Conservation (phyloP, 768 basidiomycete species). For the Russula compacta region DNA sequence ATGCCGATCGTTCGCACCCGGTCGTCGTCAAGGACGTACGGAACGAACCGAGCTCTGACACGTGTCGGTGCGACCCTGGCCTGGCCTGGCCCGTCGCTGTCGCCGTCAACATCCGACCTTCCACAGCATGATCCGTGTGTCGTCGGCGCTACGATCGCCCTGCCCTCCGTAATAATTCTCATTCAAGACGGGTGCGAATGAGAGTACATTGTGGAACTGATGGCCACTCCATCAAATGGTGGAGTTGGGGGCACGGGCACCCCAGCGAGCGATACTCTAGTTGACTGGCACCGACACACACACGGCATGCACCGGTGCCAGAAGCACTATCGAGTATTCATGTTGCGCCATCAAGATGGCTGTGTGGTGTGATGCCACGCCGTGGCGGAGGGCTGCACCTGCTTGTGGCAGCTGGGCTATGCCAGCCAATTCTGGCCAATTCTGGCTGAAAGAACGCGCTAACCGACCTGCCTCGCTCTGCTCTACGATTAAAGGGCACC, state of each 20-base stretch:
- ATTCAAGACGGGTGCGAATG: neutral
- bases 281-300: neutral
- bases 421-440: slow-evolving; percentile 3
- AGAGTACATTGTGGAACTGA: too few relatives aligned
- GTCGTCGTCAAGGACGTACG: neutral
- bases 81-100: neutral
- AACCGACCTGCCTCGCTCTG: neutral
- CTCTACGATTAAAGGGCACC: slow-evolving; percentile 1
- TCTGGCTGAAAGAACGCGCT: too few relatives aligned
- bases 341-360: slow-evolving; percentile 1
- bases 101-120: neutral
- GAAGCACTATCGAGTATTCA: neutral
- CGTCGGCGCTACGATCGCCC: neutral
- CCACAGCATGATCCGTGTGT: neutral
- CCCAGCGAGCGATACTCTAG: too few relatives aligned
- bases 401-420: slow-evolving; percentile 8
- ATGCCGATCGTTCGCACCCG: neutral
- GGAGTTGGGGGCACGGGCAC: neutral
- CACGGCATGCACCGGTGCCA: neutral
- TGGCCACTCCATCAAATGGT: too few relatives aligned
- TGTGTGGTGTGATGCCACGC: slow-evolving; percentile 8
- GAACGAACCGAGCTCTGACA: neutral
- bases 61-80: neutral
- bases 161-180: neutral
- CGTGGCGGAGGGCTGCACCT: slow-evolving; percentile 4